Evolutionary conservation across 768 basidiomycete species (phyloP).

Genomic region (Mycena vulgaris): DNA sequence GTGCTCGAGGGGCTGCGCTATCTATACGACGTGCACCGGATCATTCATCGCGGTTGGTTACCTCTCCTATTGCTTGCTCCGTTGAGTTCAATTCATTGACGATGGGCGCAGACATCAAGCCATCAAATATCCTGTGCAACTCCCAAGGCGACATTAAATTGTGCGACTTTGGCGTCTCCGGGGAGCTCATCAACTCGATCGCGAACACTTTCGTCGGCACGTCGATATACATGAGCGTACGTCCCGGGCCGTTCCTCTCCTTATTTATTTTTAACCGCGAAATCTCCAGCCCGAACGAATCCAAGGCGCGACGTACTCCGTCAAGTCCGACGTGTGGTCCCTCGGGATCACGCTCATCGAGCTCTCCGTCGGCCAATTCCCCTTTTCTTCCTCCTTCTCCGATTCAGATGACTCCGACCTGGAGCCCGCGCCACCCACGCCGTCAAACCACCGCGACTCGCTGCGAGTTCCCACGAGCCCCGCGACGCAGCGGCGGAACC

Average conservation of each 20-base stretch:
- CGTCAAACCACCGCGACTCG: conserved; percentile 76
- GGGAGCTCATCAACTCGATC: conserved; percentile 98
- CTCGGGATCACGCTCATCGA: conserved; percentile 97
- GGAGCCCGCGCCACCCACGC: conserved; percentile 66
- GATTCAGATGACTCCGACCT: conserved; percentile 86
- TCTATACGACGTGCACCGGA: conserved; percentile 96
- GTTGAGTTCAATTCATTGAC: conserved; percentile 23
- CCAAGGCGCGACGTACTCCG: conserved; percentile 98
- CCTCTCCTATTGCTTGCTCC: conserved; percentile 41
- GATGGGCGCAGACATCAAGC: conserved; percentile 88
- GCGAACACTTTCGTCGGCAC: conserved; percentile 99
- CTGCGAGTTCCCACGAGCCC: conserved; percentile 24
- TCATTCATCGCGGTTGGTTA: conserved; percentile 95
- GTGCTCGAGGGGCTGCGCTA: conserved; percentile 97
- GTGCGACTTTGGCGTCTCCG: conserved; percentile 98
- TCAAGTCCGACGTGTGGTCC: conserved; percentile 99
- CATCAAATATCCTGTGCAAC: conserved; percentile 97
- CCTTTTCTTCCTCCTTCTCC: conserved; percentile 88
- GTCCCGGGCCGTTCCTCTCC: conserved; percentile 45
- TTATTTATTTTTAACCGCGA: conserved; percentile 9
- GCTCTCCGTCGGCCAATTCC: conserved; percentile 96
- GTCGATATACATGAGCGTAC: conserved; percentile 99
- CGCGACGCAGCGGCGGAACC: conserved; percentile 40
- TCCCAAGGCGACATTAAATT: conserved; percentile 98
- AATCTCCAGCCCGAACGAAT: conserved; percentile 92